Evolutionary conservation across 73 alveolate genomes (phyloP), one percentile per base, ranked within the genome.

Genomic region (Blepharisma stoltei): DNA sequence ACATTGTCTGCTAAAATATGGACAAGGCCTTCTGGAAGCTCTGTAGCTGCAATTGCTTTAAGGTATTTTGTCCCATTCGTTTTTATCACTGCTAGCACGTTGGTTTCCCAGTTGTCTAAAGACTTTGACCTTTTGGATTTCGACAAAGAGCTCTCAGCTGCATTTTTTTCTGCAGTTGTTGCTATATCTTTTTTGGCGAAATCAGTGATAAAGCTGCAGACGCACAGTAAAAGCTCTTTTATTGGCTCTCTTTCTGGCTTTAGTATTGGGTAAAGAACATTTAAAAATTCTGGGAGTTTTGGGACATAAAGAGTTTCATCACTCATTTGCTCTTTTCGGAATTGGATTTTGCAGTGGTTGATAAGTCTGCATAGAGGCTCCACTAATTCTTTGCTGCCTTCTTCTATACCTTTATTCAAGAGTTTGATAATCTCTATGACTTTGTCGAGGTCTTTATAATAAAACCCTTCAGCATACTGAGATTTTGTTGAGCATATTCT

Each of bases 291-390:
- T 25, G 87, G 91, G 38, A 92, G 69, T 48, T 82, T 82, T 1
- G 96, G 96, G 27, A 89, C 95, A 54, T 83, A 86, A 60, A 76
- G 78, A 77, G 75, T 84, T 88, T 92, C 97, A 82, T 92, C 97
- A 38, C 90, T 76, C 14, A 92, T 81, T 69, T 83, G 81, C 79
- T 86, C 94, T 78, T 89, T 92, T 78, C 71, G 71, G 71, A 92
- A 89, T 7, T 95, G 95, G 1, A 84, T 77, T 55, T 85, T 89
- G 71, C 87, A 79, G 54, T 71, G 82, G 14, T 53, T 60, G 18
- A 67, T 50, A 18, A 76, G 54, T 25, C 75, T 50, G 6, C 52
- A 43, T 6, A 67, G 80, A 6, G 85, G 50, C 23, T 79, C 80
- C 21, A 54, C 78, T 55, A 86, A 67, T 82, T 86, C 90, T 85